These are phyloP conservation scores for Yarrowia bubula DNA, from an alignment of 805 yeast genomes.

Conservation along the genomic window DNA sequence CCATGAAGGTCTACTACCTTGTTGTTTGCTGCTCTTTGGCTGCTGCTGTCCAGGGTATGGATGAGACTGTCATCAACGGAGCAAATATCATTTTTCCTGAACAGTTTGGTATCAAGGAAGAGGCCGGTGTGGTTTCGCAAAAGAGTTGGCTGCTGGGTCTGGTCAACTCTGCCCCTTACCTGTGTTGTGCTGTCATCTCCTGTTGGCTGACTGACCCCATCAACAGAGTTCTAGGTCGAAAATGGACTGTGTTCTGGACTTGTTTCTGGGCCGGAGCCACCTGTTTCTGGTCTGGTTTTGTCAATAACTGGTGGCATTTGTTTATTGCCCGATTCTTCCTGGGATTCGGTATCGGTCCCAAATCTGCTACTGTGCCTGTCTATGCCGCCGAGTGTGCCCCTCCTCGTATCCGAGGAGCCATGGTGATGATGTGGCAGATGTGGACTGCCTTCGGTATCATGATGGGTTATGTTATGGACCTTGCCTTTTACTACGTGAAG, in stretches of 20 bases:
- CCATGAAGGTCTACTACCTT: conserved; percentile 44
- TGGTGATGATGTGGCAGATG: conserved; percentile 71
- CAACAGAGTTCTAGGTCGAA: conserved; percentile 56
- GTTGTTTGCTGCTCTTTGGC: conserved; percentile 64
- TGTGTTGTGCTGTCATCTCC: conserved; percentile 55
- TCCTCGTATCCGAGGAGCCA: conserved; percentile 57
- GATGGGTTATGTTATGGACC: conserved; percentile 60
- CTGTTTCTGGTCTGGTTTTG: conserved; percentile 64
- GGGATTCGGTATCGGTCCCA: conserved; percentile 68
- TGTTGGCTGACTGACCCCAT: conserved; percentile 56
- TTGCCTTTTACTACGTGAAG: conserved; percentile 45
- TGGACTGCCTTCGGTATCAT: conserved; percentile 72
- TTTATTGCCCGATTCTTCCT: conserved; percentile 57
- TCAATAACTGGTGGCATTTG: conserved; percentile 59
- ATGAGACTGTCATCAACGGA: conserved; percentile 68
- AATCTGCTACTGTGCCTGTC: conserved; percentile 67
- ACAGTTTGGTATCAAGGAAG: conserved; percentile 30
- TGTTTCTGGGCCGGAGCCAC: conserved; percentile 58
- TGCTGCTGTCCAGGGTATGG: conserved; percentile 73
- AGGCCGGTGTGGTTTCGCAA: conserved; percentile 32
- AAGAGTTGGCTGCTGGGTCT: conserved; percentile 51
- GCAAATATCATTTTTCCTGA: conserved; percentile 50
- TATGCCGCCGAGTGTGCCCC: conserved; percentile 65
- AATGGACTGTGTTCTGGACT: conserved; percentile 57
- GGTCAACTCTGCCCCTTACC: conserved; percentile 64